Evolutionary conservation across 1,139 yeast genomes (phyloP).

Genomic region (Pichia inconspicua): DNA sequence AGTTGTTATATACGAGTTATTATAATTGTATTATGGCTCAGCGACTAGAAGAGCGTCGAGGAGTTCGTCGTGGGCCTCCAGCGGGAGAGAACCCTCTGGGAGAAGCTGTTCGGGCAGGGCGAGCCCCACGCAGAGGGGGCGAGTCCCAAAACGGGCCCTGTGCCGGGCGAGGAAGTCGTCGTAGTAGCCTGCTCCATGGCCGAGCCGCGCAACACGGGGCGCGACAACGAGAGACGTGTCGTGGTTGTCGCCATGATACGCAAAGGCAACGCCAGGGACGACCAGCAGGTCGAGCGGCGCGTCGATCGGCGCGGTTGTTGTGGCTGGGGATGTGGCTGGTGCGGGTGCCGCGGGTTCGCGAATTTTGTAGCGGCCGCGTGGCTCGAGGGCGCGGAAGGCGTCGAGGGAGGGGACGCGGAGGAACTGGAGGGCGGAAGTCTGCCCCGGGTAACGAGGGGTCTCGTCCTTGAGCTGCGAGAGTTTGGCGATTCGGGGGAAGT

Average conservation of each 20-base stretch:
- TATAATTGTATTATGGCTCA: too few species aligned
- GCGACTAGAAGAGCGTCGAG: conserved; percentile 48
- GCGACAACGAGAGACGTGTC: too few species aligned
- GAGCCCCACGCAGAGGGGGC: conserved; percentile 49
- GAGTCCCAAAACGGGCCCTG: conserved; percentile 22
- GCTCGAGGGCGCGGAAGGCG: conserved; percentile 41
- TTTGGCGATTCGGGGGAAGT: conserved; percentile 42
- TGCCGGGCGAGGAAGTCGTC: conserved; percentile 66
- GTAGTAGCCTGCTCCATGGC: conserved; percentile 92
- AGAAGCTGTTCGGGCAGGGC: conserved; percentile 69
- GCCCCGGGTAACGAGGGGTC: conserved; percentile 25
- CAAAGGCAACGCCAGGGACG: conserved; percentile 83
- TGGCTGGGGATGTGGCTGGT: not conserved
- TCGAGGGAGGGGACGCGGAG: conserved; percentile 37
- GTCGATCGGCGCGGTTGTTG: conserved; percentile 14
- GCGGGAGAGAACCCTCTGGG: conserved; percentile 33
- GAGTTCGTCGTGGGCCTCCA: conserved; percentile 61
- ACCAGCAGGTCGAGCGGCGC: conserved; percentile 55
- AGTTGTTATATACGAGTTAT: too few species aligned
- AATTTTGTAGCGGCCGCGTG: conserved; percentile 62
- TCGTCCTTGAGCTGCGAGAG: conserved; percentile 20
- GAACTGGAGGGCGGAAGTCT: conserved; percentile 52
- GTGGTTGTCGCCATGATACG: conserved; percentile 18
- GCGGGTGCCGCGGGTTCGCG: conserved; percentile 49
- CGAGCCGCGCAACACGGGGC: conserved; percentile 49